Base-by-base conservation (phyloP, 2,329 filamentous ascomycete species). In the Aureobasidium melanogenum region DNA sequence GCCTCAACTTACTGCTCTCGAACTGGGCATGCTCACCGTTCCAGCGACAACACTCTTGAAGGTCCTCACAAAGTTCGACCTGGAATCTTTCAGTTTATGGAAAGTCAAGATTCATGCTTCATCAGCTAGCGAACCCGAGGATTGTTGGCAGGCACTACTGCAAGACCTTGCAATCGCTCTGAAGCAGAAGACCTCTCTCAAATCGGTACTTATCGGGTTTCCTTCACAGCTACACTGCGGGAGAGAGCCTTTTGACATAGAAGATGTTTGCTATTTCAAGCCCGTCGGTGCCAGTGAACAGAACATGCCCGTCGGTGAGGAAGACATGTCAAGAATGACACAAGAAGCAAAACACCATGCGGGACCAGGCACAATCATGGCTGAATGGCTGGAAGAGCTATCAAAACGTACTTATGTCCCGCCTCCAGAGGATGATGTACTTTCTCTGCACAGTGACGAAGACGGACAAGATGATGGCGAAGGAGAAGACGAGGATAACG, bases 31-130 rank as follows among this genome's bases (percentile, higher is more conserved):
- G 64, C 39, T 63, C 32, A 57, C 26, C 15, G 50, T 65, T 5
- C 1, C 38, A 4, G 43, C 24, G 7, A n/a, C 10, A 2, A 59
- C 55, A 12, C 62, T 69, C 2, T 36, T 66, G 14, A 58, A 60
- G 34, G 58, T 64, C 24, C 57, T 68, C 17, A 52, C 54, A n/a
- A 68, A 66, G 24, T 67, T 66, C 39, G 30, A 64, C 22, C 47
- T 69, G 34, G 56, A 55, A 22, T 66, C 65, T 6, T 52, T 68
- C 47, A 68, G 65, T 22, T 26, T 69, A 10, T 68, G 67, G 65
- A 65, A 66, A 22, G 55, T 67, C n/a, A 19, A 22, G 3, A 51
- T 66, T 7, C 15, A 32, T 12, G 22, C 19, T 30, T n/a, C 38
- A 8, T 30, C 26, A n/a, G 15, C n/a, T 2, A 28, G n/a, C 24